Percentiles rank a stretch among this genome's conserved stretches.
Evolutionary conservation across 306 rosid species (phyloP).

Genomic region (Cicer cuneatum): DNA sequence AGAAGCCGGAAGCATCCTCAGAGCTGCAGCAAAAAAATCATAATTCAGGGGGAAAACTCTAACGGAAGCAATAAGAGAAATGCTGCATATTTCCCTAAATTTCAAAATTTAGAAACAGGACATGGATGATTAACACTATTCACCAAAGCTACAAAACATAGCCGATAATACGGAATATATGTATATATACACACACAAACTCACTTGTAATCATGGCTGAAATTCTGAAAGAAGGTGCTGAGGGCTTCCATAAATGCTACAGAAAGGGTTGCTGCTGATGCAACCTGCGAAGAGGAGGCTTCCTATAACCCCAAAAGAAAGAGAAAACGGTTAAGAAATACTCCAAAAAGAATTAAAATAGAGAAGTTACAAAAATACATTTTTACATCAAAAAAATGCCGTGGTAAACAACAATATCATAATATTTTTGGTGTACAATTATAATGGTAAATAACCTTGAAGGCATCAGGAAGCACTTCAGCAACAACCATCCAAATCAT

Average conservation of each 20-base stretch:
- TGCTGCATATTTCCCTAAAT: background rate
- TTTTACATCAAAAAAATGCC: constrained; percentile 7
- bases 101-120: constrained; percentile 29
- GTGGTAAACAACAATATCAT: constrained; percentile 11
- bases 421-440: background rate
- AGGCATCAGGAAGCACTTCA: constrained; percentile 99
- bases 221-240: constrained; percentile 81
- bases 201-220: constrained; percentile 88
- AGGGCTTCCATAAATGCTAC: constrained; percentile 99
- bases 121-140: constrained; percentile 9
- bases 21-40: constrained; percentile 63
- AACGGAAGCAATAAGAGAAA: constrained; percentile 29
- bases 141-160: constrained; percentile 15
- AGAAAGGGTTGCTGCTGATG: constrained; percentile 90
- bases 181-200: constrained; percentile 41
- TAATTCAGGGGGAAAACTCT: constrained; percentile 9
- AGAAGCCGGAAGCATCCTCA: constrained; percentile 97
- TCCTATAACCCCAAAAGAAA: constrained; percentile 62
- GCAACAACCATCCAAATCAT: constrained; percentile 99
- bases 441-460: constrained; percentile 69
- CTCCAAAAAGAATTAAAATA: constrained; percentile 4
- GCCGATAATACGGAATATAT: constrained; percentile 4
- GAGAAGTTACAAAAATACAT: background rate
- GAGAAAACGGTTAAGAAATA: background rate
- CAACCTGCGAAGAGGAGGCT: constrained; percentile 95